A percentile compares a stretch with the other conserved stretches of the same genome.
phyloP scores from a whole-genome alignment of 2,329 filamentous ascomycete species.

The Colletotrichum brevisporum region DNA sequence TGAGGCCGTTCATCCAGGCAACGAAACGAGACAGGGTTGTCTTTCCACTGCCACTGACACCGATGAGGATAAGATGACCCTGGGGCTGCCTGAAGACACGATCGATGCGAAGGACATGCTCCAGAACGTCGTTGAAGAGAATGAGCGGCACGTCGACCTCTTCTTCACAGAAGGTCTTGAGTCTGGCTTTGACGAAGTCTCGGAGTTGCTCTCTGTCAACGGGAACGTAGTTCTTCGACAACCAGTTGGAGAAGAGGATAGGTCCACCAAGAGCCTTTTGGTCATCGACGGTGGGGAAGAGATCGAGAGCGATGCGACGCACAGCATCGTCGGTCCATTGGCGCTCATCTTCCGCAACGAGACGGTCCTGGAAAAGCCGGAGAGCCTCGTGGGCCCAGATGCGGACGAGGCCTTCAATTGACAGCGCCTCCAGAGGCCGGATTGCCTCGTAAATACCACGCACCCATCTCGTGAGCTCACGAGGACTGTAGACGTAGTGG shows the following conservation, averaged over 20 bases:
- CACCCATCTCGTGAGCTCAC: constrained; percentile 98
- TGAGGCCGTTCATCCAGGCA: constrained; percentile 99
- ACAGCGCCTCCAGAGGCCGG: constrained; percentile 87
- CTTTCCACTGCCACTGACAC: constrained; percentile 98
- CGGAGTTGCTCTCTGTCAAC: constrained; percentile 95
- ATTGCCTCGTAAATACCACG: constrained; percentile 98
- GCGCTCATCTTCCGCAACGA: constrained; percentile 94
- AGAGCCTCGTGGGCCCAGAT: constrained; percentile 99
- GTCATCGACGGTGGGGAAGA: constrained; percentile 97
- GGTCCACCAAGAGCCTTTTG: constrained; percentile 89
- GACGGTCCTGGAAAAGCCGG: constrained; percentile 95
- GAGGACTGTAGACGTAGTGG: constrained; percentile 98
- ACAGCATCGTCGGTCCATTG: constrained; percentile 95
- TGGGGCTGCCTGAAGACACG: constrained; percentile 98
- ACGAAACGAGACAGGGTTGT: constrained; percentile 98
- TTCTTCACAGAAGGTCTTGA: constrained; percentile 99
- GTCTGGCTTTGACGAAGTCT: constrained; percentile 96
- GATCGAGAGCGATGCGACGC: constrained; percentile 86
- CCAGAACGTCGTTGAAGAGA: constrained; percentile 98
- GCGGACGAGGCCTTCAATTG: constrained; percentile 90
- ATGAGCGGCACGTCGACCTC: constrained; percentile 99
- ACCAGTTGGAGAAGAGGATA: constrained; percentile 99
- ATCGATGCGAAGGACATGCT: constrained; percentile 98
- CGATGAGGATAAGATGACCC: constrained; percentile 97
- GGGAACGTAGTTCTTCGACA: constrained; percentile 98